phyloP scores from a whole-genome alignment of 192 early-diverging fungal species.

The Coemansia sp. region DNA sequence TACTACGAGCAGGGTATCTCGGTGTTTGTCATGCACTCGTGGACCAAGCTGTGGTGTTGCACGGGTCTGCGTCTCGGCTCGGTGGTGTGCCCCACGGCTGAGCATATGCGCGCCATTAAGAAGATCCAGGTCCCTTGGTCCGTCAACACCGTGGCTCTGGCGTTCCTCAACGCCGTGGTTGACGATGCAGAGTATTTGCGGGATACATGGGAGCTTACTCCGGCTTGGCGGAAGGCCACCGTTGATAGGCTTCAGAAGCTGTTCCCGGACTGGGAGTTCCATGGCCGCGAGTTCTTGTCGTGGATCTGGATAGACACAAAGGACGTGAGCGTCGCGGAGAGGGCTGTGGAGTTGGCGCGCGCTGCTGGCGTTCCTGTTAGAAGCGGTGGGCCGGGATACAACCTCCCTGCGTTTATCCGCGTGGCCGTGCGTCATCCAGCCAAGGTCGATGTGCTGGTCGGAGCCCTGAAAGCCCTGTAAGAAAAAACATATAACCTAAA shows the following conservation, averaged over 20 bases:
- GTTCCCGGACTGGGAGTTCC: slow-evolving; percentile 63
- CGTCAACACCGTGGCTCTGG: slow-evolving; percentile 87
- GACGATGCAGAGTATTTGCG: slow-evolving; percentile 68
- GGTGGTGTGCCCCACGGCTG: slow-evolving; percentile 79
- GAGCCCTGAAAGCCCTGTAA: slow-evolving; percentile 64
- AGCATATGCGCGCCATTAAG: slow-evolving; percentile 72
- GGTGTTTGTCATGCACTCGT: slow-evolving; percentile 88
- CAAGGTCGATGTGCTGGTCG: slow-evolving; percentile 69
- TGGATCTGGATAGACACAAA: slow-evolving; percentile 87
- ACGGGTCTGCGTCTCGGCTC: slow-evolving; percentile 87
- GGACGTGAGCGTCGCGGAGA: slow-evolving; percentile 59
- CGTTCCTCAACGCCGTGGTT: slow-evolving; percentile 79
- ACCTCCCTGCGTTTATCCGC: slow-evolving; percentile 72
- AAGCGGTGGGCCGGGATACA: slow-evolving; percentile 75
- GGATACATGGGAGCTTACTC: slow-evolving; percentile 78
- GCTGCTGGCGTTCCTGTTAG: slow-evolving; percentile 85
- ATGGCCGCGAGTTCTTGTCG: slow-evolving; percentile 76
- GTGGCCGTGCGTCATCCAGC: slow-evolving; percentile 74
- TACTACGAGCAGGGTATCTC: slow-evolving; percentile 68
- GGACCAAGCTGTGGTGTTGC: slow-evolving; percentile 95
- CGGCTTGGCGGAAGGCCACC: slow-evolving; percentile 63
- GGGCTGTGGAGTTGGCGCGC: slow-evolving; percentile 67
- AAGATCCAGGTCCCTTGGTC: slow-evolving; percentile 89
- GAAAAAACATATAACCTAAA: not conserved
- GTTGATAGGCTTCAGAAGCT: slow-evolving; percentile 29